Evolutionary conservation across 768 basidiomycete species (phyloP).

Genomic region (Kwoniella europaea): DNA sequence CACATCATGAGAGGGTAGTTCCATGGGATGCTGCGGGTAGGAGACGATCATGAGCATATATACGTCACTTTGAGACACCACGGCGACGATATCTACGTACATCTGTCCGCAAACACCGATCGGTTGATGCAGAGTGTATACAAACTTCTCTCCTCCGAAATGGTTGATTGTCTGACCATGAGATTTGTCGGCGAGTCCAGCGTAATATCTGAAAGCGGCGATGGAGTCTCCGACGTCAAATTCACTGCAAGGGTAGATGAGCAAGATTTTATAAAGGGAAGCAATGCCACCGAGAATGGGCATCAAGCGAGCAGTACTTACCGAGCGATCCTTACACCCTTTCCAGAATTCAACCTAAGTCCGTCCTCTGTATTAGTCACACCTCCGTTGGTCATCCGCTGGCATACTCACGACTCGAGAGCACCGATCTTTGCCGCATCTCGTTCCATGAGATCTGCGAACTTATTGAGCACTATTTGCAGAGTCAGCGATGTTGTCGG

Average conservation of each 20-base stretch:
- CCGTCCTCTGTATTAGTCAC: background rate
- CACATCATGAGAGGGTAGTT: slow-evolving; percentile 69
- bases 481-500: background rate
- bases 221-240: slow-evolving; percentile 64
- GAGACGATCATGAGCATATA: background rate
- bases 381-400: background rate
- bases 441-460: slow-evolving; percentile 70
- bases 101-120: slow-evolving; percentile 60
- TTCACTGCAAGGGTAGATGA: slow-evolving; percentile 44
- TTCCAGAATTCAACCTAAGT: slow-evolving; percentile 62
- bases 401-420: slow-evolving; percentile 62
- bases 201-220: slow-evolving; percentile 72
- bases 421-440: slow-evolving; percentile 72
- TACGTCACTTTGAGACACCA: no score
- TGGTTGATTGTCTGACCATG: slow-evolving; percentile 72
- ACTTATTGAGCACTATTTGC: slow-evolving; percentile 67
- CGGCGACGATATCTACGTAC: slow-evolving; percentile 32
- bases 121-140: slow-evolving; percentile 74
- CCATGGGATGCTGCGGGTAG: slow-evolving; percentile 67
- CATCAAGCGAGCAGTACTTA: slow-evolving; percentile 9
- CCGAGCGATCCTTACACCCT: slow-evolving; percentile 60
- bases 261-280: background rate
- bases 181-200: slow-evolving; percentile 88
- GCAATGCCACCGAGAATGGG: background rate
- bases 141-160: slow-evolving; percentile 65